Percentiles rank a stretch among this genome's conserved stretches.
phyloP scores from a whole-genome alignment of 73 alveolate species.

The Uronychia setigera region DNA sequence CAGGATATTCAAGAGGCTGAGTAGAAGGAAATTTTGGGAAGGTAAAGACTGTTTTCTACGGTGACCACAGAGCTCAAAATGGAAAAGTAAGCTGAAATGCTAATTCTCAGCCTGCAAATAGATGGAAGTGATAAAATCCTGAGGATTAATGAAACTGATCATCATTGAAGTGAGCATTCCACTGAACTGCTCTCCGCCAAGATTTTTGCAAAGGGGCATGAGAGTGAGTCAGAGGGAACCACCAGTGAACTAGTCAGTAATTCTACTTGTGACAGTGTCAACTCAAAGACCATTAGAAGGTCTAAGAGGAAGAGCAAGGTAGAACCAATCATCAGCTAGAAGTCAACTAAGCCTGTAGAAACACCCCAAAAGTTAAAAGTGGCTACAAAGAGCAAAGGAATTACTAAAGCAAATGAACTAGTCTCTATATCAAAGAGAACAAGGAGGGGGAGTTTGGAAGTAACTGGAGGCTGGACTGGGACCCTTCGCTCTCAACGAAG shows the following conservation, averaged over 20 bases:
- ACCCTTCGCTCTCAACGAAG: no score
- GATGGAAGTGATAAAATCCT: no score
- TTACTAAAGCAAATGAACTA: no score
- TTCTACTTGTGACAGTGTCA: neutral
- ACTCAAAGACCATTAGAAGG: no score
- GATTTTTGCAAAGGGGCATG: neutral
- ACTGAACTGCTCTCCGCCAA: neutral
- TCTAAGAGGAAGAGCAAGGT: no score
- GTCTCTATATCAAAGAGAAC: no score
- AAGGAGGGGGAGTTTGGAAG: no score
- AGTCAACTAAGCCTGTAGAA: no score
- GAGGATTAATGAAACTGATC: neutral
- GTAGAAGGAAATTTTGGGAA: neutral
- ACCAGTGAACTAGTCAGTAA: neutral
- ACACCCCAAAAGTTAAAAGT: no score
- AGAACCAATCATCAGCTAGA: no score
- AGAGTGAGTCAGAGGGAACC: neutral
- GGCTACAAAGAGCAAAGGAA: no score
- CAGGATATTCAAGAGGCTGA: neutral
- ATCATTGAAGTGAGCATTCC: neutral
- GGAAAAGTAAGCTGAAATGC: neutral
- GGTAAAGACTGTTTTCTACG: neutral
- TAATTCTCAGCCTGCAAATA: neutral
- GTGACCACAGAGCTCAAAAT: neutral
- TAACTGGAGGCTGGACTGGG: no score